Conservation (phyloP, 441 rosid species). For the Croton setiger region DNA sequence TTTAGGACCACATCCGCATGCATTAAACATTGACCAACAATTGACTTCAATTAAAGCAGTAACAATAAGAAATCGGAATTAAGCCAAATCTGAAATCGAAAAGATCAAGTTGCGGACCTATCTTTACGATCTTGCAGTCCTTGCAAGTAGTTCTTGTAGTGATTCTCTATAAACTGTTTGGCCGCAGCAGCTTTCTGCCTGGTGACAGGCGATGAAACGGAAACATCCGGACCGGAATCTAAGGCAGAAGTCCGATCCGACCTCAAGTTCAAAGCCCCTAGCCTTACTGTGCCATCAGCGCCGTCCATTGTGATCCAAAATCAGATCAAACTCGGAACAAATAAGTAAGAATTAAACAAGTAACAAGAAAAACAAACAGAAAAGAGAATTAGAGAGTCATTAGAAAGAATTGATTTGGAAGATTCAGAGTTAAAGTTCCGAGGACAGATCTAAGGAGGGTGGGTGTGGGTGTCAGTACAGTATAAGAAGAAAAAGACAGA, state of each 20-base stretch:
- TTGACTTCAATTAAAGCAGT: constrained; percentile 22
- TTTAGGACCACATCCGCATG: constrained; percentile 5
- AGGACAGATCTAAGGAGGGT: constrained; percentile 45
- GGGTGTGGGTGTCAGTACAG: constrained; percentile 27
- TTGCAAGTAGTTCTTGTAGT: constrained; percentile 84
- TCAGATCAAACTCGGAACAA: constrained; percentile 15
- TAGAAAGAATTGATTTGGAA: constrained; percentile 10
- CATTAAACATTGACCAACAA: constrained; percentile 12
- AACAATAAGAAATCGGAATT: not conserved
- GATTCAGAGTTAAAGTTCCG: constrained; percentile 22
- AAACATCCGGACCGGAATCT: constrained; percentile 61
- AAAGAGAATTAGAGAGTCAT: constrained; percentile 21
- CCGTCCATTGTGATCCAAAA: constrained; percentile 49
- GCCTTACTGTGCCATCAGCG: constrained; percentile 69
- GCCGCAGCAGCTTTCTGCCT: constrained; percentile 97
- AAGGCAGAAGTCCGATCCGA: constrained; percentile 46
- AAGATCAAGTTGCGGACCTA: constrained; percentile 39
- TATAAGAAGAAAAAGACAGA: constrained; percentile 34
- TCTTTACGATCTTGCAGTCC: constrained; percentile 92
- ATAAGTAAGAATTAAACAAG: not conserved
- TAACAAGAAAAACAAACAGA: constrained; percentile 7
- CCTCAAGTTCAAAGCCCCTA: constrained; percentile 56
- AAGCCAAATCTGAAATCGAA: not conserved
- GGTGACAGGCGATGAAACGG: constrained; percentile 91
- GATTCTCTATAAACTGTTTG: constrained; percentile 96